These are phyloP conservation scores for Syncephalis fuscata DNA, from an alignment of 371 early-diverging fungal genomes.

Conservation along the genomic window DNA sequence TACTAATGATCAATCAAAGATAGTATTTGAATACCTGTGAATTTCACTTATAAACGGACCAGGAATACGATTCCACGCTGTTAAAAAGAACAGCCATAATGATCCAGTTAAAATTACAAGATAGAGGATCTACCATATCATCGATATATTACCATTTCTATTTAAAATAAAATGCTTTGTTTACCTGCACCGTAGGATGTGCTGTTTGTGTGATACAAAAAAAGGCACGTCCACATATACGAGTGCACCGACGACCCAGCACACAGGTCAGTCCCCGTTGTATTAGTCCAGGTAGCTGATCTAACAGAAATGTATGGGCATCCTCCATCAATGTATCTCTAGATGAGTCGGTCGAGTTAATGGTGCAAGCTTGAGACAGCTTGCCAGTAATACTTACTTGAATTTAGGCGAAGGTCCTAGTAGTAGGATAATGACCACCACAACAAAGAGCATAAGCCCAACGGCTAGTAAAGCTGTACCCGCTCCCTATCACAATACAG, in stretches of 20 bases:
- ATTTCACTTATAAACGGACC: conserved; percentile 6
- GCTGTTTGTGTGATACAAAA: conserved; percentile 1
- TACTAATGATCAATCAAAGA: background rate
- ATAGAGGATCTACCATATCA: conserved; percentile 2
- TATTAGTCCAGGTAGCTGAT: too few species aligned
- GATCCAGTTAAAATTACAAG: conserved; percentile 4
- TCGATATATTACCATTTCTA: background rate
- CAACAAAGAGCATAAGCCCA: background rate
- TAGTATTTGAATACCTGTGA: conserved; percentile 5
- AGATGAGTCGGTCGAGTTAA: too few species aligned
- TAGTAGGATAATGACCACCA: conserved; percentile 5
- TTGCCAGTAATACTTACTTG: conserved; percentile 6
- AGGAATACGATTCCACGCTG: conserved; percentile 6
- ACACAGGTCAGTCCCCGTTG: too few species aligned
- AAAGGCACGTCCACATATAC: background rate
- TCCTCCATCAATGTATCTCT: too few species aligned
- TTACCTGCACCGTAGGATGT: background rate
- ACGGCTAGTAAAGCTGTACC: background rate
- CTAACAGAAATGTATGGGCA: too few species aligned
- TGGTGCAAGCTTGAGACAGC: too few species aligned
- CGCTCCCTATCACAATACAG: background rate
- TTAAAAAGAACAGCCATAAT: conserved; percentile 3
- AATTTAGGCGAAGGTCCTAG: conserved; percentile 6
- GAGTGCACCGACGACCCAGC: background rate
- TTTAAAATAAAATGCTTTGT: background rate